Evolutionary conservation across 169 alveolate genomes (phyloP).

Genomic region (Cryptosporidium canis): DNA sequence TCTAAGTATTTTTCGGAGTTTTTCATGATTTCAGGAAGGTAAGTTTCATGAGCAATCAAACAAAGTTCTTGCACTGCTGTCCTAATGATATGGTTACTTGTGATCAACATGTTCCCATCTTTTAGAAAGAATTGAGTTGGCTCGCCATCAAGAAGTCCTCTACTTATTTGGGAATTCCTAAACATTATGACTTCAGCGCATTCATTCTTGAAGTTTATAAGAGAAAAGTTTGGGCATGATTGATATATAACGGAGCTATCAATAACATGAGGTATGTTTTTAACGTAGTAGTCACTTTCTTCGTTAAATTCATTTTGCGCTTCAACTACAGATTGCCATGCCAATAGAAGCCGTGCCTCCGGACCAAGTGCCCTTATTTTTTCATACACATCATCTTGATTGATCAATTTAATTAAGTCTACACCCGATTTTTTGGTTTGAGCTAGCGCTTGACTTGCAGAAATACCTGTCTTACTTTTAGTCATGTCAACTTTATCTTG

Average conservation of each 20-base stretch:
- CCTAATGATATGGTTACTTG: slow-evolving; percentile 27
- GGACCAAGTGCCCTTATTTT: slow-evolving; percentile 26
- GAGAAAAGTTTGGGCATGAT: slow-evolving; percentile 33
- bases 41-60: slow-evolving; percentile 29
- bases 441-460: slow-evolving; percentile 3
- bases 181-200: slow-evolving; percentile 12
- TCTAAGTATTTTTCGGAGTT: slow-evolving; percentile 36
- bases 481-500: not conserved
- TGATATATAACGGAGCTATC: slow-evolving; percentile 23
- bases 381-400: slow-evolving; percentile 20
- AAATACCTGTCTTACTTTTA: not conserved
- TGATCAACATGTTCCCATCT: slow-evolving; percentile 25
- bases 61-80: slow-evolving; percentile 51
- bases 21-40: slow-evolving; percentile 32
- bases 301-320: slow-evolving; percentile 54
- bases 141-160: slow-evolving; percentile 44
- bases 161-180: slow-evolving; percentile 46
- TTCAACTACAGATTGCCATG: slow-evolving; percentile 72
- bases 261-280: not conserved
- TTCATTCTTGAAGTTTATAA: slow-evolving; percentile 9
- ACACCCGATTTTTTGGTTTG: slow-evolving; percentile 27
- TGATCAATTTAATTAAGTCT: slow-evolving; percentile 13
- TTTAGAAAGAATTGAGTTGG: slow-evolving; percentile 38
- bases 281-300: slow-evolving; percentile 17
- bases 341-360: slow-evolving; percentile 41